Conservation (phyloP, 257 asterid species). For the Verbena officinalis region DNA sequence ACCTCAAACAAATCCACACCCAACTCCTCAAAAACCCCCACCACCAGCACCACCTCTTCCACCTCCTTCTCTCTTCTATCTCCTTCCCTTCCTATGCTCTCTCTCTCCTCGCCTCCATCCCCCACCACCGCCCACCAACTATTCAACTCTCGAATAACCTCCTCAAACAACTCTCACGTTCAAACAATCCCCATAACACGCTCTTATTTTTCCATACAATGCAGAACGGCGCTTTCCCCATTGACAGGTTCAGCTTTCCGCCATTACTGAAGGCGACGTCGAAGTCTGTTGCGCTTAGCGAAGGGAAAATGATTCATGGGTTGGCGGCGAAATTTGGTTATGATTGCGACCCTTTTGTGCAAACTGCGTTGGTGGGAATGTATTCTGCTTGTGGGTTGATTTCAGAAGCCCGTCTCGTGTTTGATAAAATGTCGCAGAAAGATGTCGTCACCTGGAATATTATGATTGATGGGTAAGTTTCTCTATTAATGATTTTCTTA, state of each 20-base stretch:
- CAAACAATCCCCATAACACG: constrained; percentile 42
- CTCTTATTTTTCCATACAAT: constrained; percentile 48
- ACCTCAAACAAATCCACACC: constrained; percentile 67
- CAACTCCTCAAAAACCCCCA: constrained; percentile 48
- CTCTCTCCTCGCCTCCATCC: constrained; percentile 52
- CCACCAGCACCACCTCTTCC: constrained; percentile 42
- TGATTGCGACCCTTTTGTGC: constrained; percentile 63
- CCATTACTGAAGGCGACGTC: constrained; percentile 68
- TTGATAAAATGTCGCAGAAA: constrained; percentile 67
- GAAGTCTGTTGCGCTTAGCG: constrained; percentile 37
- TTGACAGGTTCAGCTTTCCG: constrained; percentile 65
- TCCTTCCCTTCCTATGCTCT: constrained; percentile 65
- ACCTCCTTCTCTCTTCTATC: constrained; percentile 59
- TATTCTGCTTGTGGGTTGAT: constrained; percentile 56
- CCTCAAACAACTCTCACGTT: constrained; percentile 57
- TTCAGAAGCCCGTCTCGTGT: constrained; percentile 64
- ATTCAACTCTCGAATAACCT: constrained; percentile 49
- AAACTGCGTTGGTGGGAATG: constrained; percentile 72
- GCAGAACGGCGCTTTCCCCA: constrained; percentile 36
- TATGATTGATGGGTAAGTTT: constrained; percentile 72
- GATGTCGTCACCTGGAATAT: constrained; percentile 77
- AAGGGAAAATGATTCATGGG: constrained; percentile 66
- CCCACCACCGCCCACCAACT: constrained; percentile 37
- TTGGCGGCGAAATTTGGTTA: constrained; percentile 62
- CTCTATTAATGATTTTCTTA: not conserved